Base-by-base conservation (phyloP, 2,329 filamentous ascomycete genomes). In the Aspergillus quadrilineatus region DNA sequence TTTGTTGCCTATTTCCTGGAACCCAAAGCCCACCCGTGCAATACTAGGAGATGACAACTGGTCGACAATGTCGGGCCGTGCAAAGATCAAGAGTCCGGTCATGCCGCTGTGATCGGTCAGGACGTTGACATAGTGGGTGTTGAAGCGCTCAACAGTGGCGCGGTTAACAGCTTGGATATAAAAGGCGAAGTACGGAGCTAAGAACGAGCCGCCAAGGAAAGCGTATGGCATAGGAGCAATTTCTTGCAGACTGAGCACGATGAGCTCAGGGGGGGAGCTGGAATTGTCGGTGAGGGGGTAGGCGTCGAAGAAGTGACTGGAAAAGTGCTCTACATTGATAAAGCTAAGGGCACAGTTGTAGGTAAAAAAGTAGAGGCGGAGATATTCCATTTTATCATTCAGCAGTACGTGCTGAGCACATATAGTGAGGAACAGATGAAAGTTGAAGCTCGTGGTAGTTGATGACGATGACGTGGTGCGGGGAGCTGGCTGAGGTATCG, bases 1-100 rank as follows among this genome's bases (percentile, higher is more conserved):
- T 75, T 99, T 99, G 74, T 97, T 97, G 14, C 92, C 94, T 88
- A 96, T 94, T 49, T 93, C 88, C 56, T 86, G 87, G 1, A 92
- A 73, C 0, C 94, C 94, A 48, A 97, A 89, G 0, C 94, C 92
- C 2, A 92, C 88, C 52, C 89, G 89, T 2, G 89, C 90, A n/a
- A 85, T 86, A 62, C 90, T 83, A n/a, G 94, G 77, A 66, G 83
- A 79, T 52, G 78, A 77, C 50, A 97, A 78, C 26, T 82, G 79
- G 7, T 80, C 73, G 0, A 82, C 79, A 42, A 83, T 66, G 43
- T 80, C 76, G 2, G 87, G 80, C 55, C 85, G 85, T 17, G 87
- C 89, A 70, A 96, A 96, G 15, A 97, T 81, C 80, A 97, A 85
- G 50, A 97, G 84, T 26, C 84, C 92, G 0, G 92, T 97, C 86